Percentiles rank a stretch among this genome's conserved stretches.
Evolutionary conservation across 345 rosid genomes (phyloP).

Genomic region (Rhodomyrtus tomentosa): DNA sequence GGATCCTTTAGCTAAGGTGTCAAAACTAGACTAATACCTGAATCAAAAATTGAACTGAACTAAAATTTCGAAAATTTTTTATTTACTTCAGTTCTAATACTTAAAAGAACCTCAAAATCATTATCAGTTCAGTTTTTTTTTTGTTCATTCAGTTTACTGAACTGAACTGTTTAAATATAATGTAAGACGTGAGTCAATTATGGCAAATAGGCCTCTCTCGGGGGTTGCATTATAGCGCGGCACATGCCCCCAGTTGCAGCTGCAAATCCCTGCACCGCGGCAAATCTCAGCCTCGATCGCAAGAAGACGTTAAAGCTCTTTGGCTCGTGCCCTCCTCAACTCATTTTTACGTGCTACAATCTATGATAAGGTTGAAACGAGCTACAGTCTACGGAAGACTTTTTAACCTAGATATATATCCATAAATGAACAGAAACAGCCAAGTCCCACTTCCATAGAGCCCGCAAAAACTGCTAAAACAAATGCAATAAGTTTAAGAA

Average conservation of each 20-base stretch:
- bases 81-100: no score
- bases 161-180: no score
- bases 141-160: no score
- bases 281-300: background rate
- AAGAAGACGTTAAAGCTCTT: background rate
- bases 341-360: background rate
- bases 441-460: background rate
- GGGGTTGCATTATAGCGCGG: background rate
- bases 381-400: background rate
- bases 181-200: no score
- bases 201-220: background rate
- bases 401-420: background rate
- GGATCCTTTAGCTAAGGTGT: no score
- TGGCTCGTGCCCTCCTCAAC: background rate
- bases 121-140: no score
- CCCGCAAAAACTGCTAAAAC: no score
- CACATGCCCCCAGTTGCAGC: background rate
- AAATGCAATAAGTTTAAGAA: no score
- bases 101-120: no score
- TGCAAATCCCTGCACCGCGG: background rate
- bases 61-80: no score
- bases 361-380: background rate
- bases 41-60: no score
- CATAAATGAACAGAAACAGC: background rate
- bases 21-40: no score